These are phyloP conservation scores for Penicillium paxilli DNA, from an alignment of 495 filamentous ascomycete genomes.

Conservation along the genomic window DNA sequence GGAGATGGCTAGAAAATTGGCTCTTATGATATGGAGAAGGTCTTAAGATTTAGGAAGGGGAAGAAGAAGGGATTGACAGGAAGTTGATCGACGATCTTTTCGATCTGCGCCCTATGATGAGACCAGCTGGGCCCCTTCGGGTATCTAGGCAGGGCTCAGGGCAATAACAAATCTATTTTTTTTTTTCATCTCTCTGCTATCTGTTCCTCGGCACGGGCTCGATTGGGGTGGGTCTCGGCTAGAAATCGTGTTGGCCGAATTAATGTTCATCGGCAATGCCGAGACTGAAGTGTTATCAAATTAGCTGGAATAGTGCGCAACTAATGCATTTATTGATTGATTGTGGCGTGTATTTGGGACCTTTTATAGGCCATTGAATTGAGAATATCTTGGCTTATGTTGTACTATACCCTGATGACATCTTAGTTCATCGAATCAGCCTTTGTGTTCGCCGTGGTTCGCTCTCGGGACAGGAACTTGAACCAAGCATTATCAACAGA, in stretches of 20 bases:
- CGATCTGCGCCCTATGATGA: neutral
- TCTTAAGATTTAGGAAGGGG: too few species aligned
- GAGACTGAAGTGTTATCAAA: neutral
- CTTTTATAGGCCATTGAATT: too few species aligned
- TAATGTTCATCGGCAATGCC: neutral
- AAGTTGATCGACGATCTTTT: neutral
- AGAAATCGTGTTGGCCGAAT: neutral
- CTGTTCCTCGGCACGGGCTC: neutral
- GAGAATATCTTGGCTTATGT: too few species aligned
- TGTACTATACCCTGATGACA: too few species aligned
- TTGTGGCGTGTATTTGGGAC: neutral
- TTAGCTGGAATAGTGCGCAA: neutral
- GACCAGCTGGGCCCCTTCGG: neutral
- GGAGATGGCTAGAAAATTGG: too few species aligned
- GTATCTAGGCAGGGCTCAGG: neutral
- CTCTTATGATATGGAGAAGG: too few species aligned
- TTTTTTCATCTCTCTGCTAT: too few species aligned
- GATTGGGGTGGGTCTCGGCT: neutral
- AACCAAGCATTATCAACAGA: too few species aligned
- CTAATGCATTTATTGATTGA: neutral
- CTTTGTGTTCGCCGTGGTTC: too few species aligned
- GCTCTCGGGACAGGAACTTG: too few species aligned
- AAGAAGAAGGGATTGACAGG: neutral
- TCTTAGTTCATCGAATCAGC: too few species aligned
- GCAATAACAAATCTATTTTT: neutral